Conservation (phyloP, 768 basidiomycete species). For the Trametes coccinea region DNA sequence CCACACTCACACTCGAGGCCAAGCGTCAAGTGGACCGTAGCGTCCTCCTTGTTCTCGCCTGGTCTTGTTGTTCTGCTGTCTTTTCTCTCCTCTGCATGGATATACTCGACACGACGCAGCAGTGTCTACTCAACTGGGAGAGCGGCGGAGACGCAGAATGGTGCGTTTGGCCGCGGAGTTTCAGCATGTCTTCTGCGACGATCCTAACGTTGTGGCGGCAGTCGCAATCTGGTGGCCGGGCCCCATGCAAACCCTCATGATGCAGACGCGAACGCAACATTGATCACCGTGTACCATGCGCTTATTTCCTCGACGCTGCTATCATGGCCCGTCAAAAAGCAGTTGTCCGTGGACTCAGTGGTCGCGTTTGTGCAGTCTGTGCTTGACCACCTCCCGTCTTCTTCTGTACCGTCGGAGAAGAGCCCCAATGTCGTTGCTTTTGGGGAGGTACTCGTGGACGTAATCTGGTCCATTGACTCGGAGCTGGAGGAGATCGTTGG, state of each 20-base stretch:
- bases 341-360: conserved; percentile 51
- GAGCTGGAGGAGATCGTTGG: conserved; percentile 69
- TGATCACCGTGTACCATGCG: conserved; percentile 70
- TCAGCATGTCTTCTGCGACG: conserved; percentile 19
- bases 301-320: conserved; percentile 59
- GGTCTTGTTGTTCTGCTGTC: conserved; percentile 3
- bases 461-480: conserved; percentile 79
- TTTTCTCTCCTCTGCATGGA: conserved; percentile 46
- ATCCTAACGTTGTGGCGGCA: conserved; percentile 32
- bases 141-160: conserved; percentile 64
- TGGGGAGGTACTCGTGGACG: conserved; percentile 73
- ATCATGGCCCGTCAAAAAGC: conserved; percentile 52
- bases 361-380: conserved; percentile 67
- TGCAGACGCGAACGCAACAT: conserved; percentile 50
- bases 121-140: conserved; percentile 53
- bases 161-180: conserved; percentile 38
- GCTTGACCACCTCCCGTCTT: conserved; percentile 63
- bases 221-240: conserved; percentile 60
- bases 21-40: not conserved
- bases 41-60: conserved; percentile 5
- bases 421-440: conserved; percentile 48
- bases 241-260: conserved; percentile 62
- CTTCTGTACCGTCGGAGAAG: conserved; percentile 35
- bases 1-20: conserved; percentile 4
- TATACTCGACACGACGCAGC: conserved; percentile 53